These are phyloP conservation scores for Puya raimondii DNA, from an alignment of 176 grass and related monocot genomes.

Conservation along the genomic window DNA sequence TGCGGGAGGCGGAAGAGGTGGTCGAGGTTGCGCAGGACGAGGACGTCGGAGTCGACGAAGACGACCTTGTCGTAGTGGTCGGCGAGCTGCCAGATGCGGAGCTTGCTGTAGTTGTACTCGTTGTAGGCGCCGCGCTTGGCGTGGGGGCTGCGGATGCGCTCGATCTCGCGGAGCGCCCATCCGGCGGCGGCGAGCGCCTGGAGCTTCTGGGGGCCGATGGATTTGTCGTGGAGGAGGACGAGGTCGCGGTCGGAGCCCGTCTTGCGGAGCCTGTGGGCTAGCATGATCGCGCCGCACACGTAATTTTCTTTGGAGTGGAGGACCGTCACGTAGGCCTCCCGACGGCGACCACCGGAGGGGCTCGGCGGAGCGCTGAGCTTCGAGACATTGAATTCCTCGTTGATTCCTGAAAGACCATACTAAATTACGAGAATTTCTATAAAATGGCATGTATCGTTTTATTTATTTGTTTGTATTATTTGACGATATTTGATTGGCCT, in stretches of 20 bases:
- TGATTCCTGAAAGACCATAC: conserved; percentile 1
- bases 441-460: neutral
- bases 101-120: conserved; percentile 99
- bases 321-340: conserved; percentile 85
- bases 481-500: conserved; percentile 12
- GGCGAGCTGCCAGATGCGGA: conserved; percentile 84
- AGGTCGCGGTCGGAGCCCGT: conserved; percentile 61
- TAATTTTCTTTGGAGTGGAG: conserved; percentile 91
- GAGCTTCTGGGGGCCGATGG: conserved; percentile 37
- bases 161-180: conserved; percentile 47
- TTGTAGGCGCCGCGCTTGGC: conserved; percentile 64
- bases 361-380: neutral
- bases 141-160: conserved; percentile 76
- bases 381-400: conserved; percentile 8
- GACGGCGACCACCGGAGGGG: neutral
- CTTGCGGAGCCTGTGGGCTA: conserved; percentile 69
- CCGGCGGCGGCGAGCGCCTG: conserved; percentile 48
- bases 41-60: conserved; percentile 89
- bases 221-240: conserved; percentile 78
- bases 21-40: conserved; percentile 78
- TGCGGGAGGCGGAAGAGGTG: conserved; percentile 68
- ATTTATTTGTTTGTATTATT: conserved; percentile 9
- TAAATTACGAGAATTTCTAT: neutral
- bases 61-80: conserved; percentile 72
- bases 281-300: conserved; percentile 79